Conservation (phyloP, 1,284 basidiomycete species). For the Heterobasidion parviporum region DNA sequence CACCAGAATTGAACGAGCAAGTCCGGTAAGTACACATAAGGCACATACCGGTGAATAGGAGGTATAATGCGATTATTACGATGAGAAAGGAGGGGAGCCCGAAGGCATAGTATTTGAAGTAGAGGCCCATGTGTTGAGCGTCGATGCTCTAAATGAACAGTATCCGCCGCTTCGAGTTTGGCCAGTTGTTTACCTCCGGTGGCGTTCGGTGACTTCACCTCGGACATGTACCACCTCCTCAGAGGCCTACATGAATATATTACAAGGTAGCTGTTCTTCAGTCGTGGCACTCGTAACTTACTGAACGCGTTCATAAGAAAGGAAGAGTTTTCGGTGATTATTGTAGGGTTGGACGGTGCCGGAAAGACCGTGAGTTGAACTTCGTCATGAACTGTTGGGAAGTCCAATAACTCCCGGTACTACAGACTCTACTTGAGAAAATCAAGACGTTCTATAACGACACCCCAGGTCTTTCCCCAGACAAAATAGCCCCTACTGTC, state of each 20-base stretch:
- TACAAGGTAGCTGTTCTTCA: constrained; percentile 56
- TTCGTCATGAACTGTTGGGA: no score
- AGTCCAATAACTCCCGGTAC: not conserved
- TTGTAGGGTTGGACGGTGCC: constrained; percentile 83
- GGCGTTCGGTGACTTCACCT: not conserved
- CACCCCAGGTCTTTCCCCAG: constrained; percentile 73
- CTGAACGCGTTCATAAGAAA: constrained; percentile 41
- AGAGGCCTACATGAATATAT: constrained; percentile 85
- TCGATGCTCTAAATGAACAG: not conserved
- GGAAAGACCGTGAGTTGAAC: constrained; percentile 74
- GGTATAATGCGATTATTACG: constrained; percentile 68
- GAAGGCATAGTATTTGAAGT: constrained; percentile 49
- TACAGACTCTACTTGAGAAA: constrained; percentile 80
- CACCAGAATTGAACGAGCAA: not conserved
- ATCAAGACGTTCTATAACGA: constrained; percentile 90
- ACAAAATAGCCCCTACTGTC: constrained; percentile 90
- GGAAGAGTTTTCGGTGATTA: constrained; percentile 90
- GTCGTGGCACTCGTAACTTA: constrained; percentile 12
- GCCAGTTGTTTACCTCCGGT: not conserved
- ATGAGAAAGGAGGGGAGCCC: constrained; percentile 61
- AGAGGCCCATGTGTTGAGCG: constrained; percentile 30
- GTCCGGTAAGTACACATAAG: not conserved
- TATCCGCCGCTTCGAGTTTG: not conserved
- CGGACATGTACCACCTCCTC: constrained; percentile 80
- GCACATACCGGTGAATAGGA: constrained; percentile 76